Base-by-base conservation (phyloP, 2,329 filamentous ascomycete species). In the Ophiostoma tasmaniense region DNA sequence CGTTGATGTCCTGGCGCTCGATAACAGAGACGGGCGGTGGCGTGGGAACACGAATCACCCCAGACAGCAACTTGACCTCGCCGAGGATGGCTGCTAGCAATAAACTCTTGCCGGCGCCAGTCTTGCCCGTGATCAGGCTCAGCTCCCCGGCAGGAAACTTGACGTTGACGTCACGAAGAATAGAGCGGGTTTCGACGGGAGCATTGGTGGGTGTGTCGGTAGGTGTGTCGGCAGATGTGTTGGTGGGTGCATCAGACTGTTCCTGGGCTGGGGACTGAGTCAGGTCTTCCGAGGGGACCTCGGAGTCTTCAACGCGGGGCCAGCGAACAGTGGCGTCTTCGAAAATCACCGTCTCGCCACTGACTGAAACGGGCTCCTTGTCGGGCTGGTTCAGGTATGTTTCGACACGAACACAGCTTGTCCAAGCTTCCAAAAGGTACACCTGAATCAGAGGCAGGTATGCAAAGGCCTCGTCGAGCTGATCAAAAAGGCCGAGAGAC, bases 81-180 rank as follows among this genome's bases (percentile, higher is more conserved):
- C 79, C 79, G 2, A 80, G 71, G 30, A 80, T 76, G 8, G 79
- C 77, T 0, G 79, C 76, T 52, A 80, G 72, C 17, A 80, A 73
- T 3, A 79, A 76, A 39, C 76, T 79, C 73, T 80, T 80, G 3
- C 79, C 79, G 2, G 78, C 75, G 1, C 79, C 79, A 0, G 79
- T 80, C 64, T 78, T 79, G 10, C 79, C 79, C 1, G 76, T 74
- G 20, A 80, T 75, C 6, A 80, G 72, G 30, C 75, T 79, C 55
- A 80, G 73, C 30, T 77, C 75, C 20, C 75, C 75, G 28, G 68
- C 70, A 2, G 77, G 77, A 45, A 80, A 80, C 6, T 74, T 72
- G 3, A 80, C 73, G 25, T 73, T 74, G 6, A 79, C 68, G 33
- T 77, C 71, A 14, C 74, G 73, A 20, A 80, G 75, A n/a, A 75